These are phyloP conservation scores for Globisporangium solare DNA, from an alignment of 352 stramenopile genomes.

Conservation along the genomic window DNA sequence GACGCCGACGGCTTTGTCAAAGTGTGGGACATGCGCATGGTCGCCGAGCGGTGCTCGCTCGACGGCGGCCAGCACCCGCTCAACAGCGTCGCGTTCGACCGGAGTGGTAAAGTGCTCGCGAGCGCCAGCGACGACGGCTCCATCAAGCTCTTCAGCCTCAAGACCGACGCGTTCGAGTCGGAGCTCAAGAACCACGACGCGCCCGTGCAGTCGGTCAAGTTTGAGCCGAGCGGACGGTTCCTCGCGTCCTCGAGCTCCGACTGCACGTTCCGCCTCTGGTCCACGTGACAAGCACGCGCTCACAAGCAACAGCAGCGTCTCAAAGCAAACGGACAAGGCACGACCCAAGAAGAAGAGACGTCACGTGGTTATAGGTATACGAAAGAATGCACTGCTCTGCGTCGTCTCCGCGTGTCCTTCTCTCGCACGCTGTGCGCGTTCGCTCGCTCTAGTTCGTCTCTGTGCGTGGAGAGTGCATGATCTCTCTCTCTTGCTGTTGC, in stretches of 20 bases:
- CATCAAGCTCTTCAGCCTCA: conserved; percentile 88
- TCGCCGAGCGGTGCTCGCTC: conserved; percentile 86
- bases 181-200: conserved; percentile 91
- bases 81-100: conserved; percentile 90
- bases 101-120: conserved; percentile 79
- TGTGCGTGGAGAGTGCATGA: not conserved
- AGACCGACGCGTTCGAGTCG: conserved; percentile 51
- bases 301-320: not conserved
- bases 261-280: conserved; percentile 92
- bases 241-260: conserved; percentile 90
- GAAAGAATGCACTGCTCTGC: not conserved
- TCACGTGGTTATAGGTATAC: too few relatives aligned
- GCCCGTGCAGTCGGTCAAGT: conserved; percentile 91
- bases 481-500: conserved; percentile 4
- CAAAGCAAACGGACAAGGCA: too few relatives aligned
- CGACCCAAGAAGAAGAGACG: too few relatives aligned
- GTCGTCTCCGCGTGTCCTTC: not conserved
- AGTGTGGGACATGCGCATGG: conserved; percentile 94
- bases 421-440: too few relatives aligned
- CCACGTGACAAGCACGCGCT: conserved; percentile 20
- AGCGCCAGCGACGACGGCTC: conserved; percentile 88
- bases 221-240: conserved; percentile 86
- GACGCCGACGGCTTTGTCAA: conserved; percentile 94
- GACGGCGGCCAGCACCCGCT: conserved; percentile 85
- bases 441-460: not conserved